Conservation (phyloP, 2,329 filamentous ascomycete genomes). For the Aspergillus melleus region DNA sequence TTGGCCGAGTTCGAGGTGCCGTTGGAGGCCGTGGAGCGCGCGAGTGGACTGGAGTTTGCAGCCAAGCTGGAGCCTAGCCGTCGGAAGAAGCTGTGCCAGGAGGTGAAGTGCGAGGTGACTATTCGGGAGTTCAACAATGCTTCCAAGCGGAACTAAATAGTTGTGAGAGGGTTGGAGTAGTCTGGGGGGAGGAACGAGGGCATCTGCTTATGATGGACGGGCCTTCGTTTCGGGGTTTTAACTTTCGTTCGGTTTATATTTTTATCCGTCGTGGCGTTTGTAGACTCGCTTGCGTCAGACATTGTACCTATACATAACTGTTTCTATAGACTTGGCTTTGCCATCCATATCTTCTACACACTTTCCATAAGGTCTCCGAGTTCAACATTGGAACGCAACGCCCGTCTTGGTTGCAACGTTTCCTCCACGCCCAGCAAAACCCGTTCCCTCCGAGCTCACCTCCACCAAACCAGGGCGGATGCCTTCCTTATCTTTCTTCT, state of each 20-base stretch:
- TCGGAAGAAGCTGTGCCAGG: conserved; percentile 77
- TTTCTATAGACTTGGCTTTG: neutral
- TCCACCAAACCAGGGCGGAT: conserved; percentile 73
- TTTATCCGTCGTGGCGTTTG: conserved; percentile 27
- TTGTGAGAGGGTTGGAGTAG: neutral
- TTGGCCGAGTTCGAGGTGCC: conserved; percentile 93
- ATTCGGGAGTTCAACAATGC: conserved; percentile 74
- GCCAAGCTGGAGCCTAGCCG: conserved; percentile 71
- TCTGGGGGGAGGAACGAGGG: neutral
- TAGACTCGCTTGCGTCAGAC: conserved; percentile 10
- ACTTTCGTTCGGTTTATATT: conserved; percentile 18
- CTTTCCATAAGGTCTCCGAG: neutral
- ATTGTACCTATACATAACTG: conserved; percentile 3
- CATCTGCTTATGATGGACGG: neutral
- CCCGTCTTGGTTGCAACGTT: conserved; percentile 78
- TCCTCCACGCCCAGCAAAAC: conserved; percentile 83
- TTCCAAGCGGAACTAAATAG: conserved; percentile 43
- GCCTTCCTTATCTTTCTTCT: conserved; percentile 52
- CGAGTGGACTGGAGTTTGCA: conserved; percentile 89
- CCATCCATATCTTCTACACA: neutral
- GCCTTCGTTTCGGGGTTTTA: neutral
- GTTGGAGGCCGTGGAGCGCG: conserved; percentile 86
- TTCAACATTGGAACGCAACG: conserved; percentile 77
- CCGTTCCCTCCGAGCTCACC: conserved; percentile 83
- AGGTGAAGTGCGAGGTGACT: conserved; percentile 79